A percentile compares a stretch with the other conserved stretches of the same genome.
phyloP scores from a whole-genome alignment of 805 yeast species.

The Candida patagonica region DNA sequence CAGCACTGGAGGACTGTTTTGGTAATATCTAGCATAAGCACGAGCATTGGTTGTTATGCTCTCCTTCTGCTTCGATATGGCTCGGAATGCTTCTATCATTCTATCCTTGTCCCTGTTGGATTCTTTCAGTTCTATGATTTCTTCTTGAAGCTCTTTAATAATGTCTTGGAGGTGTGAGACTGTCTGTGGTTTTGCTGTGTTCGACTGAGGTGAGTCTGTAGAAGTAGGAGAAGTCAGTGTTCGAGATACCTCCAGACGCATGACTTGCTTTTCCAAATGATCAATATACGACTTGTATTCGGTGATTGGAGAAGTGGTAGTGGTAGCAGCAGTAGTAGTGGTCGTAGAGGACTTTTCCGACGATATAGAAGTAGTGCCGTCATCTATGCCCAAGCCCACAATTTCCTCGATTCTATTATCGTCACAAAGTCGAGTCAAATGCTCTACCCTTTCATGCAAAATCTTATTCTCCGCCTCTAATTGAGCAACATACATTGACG shows the following conservation, averaged over 20 bases:
- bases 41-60: conserved; percentile 11
- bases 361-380: conserved; percentile 12
- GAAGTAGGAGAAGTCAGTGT: conserved; percentile 7
- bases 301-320: conserved; percentile 22
- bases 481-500: conserved; percentile 31
- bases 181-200: background rate
- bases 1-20: conserved; percentile 1
- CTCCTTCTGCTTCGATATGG: conserved; percentile 52
- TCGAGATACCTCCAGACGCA: conserved; percentile 19
- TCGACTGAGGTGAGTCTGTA: conserved; percentile 9
- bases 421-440: conserved; percentile 47
- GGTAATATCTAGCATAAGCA: conserved; percentile 3
- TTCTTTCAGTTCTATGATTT: conserved; percentile 54
- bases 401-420: conserved; percentile 41
- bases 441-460: conserved; percentile 59
- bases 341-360: background rate
- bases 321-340: background rate
- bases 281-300: conserved; percentile 43
- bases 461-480: conserved; percentile 56
- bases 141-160: conserved; percentile 55
- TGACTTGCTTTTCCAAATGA: conserved; percentile 45
- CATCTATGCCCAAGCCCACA: conserved; percentile 34
- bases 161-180: conserved; percentile 21
- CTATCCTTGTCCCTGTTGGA: conserved; percentile 64
- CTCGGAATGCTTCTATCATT: conserved; percentile 63